Conservation (phyloP, 768 basidiomycete species). For the Lyophyllum shimeji region DNA sequence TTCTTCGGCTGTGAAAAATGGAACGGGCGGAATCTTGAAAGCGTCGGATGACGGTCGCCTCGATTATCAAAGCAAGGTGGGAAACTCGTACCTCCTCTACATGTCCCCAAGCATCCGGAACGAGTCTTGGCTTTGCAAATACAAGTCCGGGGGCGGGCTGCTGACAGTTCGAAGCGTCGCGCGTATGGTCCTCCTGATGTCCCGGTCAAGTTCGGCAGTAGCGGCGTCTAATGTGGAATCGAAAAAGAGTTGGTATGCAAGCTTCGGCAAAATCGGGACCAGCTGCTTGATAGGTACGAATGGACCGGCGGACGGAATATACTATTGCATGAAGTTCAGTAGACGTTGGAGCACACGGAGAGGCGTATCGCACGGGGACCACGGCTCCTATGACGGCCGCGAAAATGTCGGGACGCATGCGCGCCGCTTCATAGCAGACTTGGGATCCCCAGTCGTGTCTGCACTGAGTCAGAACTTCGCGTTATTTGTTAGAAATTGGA, state of each 20-base stretch:
- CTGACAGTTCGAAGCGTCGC: constrained; percentile 51
- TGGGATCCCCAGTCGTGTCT: constrained; percentile 80
- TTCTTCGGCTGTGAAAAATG: constrained; percentile 58
- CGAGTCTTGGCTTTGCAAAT: constrained; percentile 47
- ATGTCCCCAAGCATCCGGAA: constrained; percentile 55
- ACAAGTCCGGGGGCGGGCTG: constrained; percentile 56
- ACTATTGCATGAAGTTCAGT: constrained; percentile 38
- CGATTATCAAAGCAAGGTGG: too few relatives aligned
- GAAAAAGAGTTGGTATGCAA: constrained; percentile 69
- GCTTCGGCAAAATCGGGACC: constrained; percentile 41
- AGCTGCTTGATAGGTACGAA: constrained; percentile 48
- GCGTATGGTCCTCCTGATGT: constrained; percentile 58
- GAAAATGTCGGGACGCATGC: constrained; percentile 66
- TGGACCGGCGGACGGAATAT: constrained; percentile 50
- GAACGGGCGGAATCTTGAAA: constrained; percentile 56
- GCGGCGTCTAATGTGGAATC: constrained; percentile 47
- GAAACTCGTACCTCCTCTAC: constrained; percentile 35
- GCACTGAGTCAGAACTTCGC: not conserved
- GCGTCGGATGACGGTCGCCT: not conserved
- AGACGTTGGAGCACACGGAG: not conserved
- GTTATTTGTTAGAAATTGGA: not conserved
- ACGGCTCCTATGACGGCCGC: constrained; percentile 55
- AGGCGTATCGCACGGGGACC: constrained; percentile 54
- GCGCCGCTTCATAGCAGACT: constrained; percentile 67
- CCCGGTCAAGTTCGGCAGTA: constrained; percentile 49